These are phyloP conservation scores for Epichloe festucae DNA, from an alignment of 2,329 filamentous ascomycete species.

Conservation along the genomic window DNA sequence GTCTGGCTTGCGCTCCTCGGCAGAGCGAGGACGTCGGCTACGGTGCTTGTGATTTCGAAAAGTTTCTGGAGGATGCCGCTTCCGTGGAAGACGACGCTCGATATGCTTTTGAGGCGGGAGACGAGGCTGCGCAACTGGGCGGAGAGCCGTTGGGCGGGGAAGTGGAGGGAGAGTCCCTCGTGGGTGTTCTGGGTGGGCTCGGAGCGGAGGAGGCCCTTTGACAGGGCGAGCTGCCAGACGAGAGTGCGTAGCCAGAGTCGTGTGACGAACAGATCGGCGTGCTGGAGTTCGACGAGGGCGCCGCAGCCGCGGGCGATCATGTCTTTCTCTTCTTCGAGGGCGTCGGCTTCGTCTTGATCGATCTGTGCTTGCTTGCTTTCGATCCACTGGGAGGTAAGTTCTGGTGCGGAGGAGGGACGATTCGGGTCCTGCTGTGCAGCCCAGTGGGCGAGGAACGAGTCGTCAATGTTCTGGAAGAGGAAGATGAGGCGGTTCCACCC, in stretches of 20 bases:
- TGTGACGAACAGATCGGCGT: constrained; percentile 27
- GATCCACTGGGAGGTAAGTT: constrained; percentile 25
- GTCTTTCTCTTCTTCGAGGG: constrained; percentile 15
- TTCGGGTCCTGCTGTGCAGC: constrained; percentile 16
- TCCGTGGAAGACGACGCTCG: constrained; percentile 40
- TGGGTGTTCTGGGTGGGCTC: constrained; percentile 19
- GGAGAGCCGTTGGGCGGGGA: constrained; percentile 25
- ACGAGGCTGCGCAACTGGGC: constrained; percentile 26
- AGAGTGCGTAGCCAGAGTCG: constrained; percentile 28
- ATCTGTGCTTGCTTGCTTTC: constrained; percentile 28
- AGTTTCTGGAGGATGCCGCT: constrained; percentile 44
- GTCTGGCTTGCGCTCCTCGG: constrained; percentile 25
- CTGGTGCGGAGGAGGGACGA: constrained; percentile 6
- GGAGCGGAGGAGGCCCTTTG: constrained; percentile 24
- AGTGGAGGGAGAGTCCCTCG: constrained; percentile 27
- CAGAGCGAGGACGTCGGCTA: constrained; percentile 43
- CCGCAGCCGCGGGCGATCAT: constrained; percentile 14
- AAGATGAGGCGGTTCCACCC: constrained; percentile 26
- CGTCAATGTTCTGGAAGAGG: constrained; percentile 26
- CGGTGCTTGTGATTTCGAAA: constrained; percentile 46
- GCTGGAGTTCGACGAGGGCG: constrained; percentile 25
- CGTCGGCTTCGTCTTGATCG: constrained; percentile 23
- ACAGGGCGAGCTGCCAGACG: constrained; percentile 28
- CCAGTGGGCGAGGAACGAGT: constrained; percentile 25
- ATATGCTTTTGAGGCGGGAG: constrained; percentile 20